Conservation (phyloP, 345 rosid species). For the Streptanthus diversifolius region DNA sequence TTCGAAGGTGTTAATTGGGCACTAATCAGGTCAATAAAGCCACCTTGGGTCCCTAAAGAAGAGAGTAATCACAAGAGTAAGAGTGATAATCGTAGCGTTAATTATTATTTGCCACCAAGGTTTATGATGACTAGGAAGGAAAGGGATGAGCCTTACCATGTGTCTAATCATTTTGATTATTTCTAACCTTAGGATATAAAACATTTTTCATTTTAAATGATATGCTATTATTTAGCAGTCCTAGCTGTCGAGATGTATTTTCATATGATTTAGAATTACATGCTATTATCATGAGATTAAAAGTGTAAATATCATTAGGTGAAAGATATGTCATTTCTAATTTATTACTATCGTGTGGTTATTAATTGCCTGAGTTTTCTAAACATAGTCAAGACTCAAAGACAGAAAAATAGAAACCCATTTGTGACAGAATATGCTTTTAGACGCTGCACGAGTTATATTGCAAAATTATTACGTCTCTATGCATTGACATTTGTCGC, state of each 20-base stretch:
- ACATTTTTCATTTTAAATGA: background rate
- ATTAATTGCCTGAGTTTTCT: background rate
- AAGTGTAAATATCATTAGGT: slow-evolving; percentile 17
- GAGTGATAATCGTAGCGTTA: slow-evolving; percentile 33
- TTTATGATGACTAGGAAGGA: slow-evolving; percentile 63
- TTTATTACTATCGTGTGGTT: background rate
- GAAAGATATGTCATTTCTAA: background rate
- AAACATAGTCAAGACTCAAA: background rate
- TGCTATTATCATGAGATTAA: background rate
- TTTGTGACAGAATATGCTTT: background rate
- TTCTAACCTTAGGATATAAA: slow-evolving; percentile 40
- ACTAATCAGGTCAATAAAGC: slow-evolving; percentile 69
- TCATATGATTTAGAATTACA: background rate
- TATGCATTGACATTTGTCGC: too few species aligned
- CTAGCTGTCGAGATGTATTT: background rate
- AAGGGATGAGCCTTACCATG: slow-evolving; percentile 72
- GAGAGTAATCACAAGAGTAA: slow-evolving; percentile 32
- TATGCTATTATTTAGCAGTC: slow-evolving; percentile 2
- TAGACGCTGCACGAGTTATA: too few species aligned
- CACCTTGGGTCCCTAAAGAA: slow-evolving; percentile 69
- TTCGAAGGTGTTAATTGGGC: slow-evolving; percentile 90
- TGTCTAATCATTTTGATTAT: slow-evolving; percentile 77
- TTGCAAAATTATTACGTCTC: too few species aligned
- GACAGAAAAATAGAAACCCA: background rate
- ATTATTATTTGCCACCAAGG: slow-evolving; percentile 39